Base-by-base conservation (phyloP, 805 yeast genomes). In the Metschnikowia continentalis region DNA sequence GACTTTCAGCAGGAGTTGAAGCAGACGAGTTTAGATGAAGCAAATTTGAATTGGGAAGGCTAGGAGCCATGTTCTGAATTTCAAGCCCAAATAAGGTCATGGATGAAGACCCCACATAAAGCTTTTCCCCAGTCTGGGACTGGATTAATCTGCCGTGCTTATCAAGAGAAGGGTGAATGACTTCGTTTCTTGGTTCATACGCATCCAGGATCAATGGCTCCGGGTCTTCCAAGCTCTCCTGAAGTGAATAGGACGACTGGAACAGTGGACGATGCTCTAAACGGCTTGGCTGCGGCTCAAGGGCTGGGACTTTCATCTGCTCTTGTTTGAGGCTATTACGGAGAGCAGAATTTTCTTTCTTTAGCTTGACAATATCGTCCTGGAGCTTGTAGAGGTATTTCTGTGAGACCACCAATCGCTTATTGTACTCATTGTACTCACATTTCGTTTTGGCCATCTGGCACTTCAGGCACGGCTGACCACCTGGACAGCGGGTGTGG, bases 81-180 rank as follows among this genome's bases (percentile, higher is more conserved):
- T 87, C 92, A 50, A 87, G 70, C 5, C 91, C 91, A 64, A 87
- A 87, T 15, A 86, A 66, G 0, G 94, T 86, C 91, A 87, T 86
- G 0, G 92, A 86, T 0, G 91, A 85, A 0, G 90, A 83, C 0
- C 95, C 95, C 35, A 86, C 88, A 61, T 86, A 87, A 36, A 86
- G 78, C 51, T 81, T 77, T 58, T 85, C 89, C 4, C 92, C 92
- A 0, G 90, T 84, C 54, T 89, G 74, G 0, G 90, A 84, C 57
- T 84, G 85, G 2, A 87, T 82, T 39, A 87, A 69, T 47, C 89
- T 75, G 2, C 92, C 90, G 58, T 83, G 81, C 56, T 82, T 81
- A 57, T 84, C 89, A 22, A 86, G 74, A 48, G 86, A 83, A 7
- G 89, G 88, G 2, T 86, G 84, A 3, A 84, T 83, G 7, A 84